A percentile compares a stretch with the other conserved stretches of the same genome.
Evolutionary conservation across 2,329 filamentous ascomycete species (phyloP).

Genomic region (Aaosphaeria pasadenensis): DNA sequence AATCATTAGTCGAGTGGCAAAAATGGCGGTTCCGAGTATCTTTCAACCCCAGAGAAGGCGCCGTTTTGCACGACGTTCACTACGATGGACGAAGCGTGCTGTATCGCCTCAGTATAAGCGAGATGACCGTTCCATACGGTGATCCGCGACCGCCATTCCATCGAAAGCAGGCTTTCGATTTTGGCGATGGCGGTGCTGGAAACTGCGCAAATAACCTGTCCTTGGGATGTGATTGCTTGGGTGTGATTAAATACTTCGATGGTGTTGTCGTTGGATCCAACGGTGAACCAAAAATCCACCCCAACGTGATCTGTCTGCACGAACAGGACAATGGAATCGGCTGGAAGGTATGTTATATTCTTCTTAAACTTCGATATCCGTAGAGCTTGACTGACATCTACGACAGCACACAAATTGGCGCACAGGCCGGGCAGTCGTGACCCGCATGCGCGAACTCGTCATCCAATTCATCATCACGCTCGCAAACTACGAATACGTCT

Average conservation of each 20-base stretch:
- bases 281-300: conserved; percentile 53
- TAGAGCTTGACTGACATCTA: not conserved
- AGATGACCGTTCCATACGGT: conserved; percentile 68
- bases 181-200: conserved; percentile 67
- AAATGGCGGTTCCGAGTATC: conserved; percentile 44
- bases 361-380: not conserved
- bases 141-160: conserved; percentile 64
- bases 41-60: conserved; percentile 53
- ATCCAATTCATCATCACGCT: conserved; percentile 67
- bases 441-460: conserved; percentile 60
- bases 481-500: conserved; percentile 69
- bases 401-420: conserved; percentile 62
- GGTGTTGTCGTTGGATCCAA: conserved; percentile 52
- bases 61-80: conserved; percentile 66
- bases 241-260: conserved; percentile 65
- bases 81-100: conserved; percentile 65
- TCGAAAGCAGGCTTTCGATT: conserved; percentile 69
- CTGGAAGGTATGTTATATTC: conserved; percentile 55
- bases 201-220: conserved; percentile 65
- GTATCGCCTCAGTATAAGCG: conserved; percentile 64
- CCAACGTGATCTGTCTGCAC: conserved; percentile 66
- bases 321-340: conserved; percentile 68
- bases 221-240: conserved; percentile 67
- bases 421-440: conserved; percentile 60
- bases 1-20: conserved; percentile 46